Base-by-base conservation (phyloP, 1,139 yeast genomes). In the Magnusiomyces suaveolens region DNA sequence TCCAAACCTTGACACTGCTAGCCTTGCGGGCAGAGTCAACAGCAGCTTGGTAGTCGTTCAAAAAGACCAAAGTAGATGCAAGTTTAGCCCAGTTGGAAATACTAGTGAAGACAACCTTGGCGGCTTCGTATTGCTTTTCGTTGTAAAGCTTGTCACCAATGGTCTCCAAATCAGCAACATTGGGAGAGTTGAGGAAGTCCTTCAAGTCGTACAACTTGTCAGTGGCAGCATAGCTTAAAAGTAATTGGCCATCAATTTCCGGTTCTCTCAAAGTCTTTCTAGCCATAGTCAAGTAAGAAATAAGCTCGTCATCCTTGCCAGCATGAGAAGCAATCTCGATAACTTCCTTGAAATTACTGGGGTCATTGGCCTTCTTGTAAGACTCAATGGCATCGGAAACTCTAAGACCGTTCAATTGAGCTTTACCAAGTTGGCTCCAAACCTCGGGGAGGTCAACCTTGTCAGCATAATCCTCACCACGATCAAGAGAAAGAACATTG, bases 11-110 rank as follows among this genome's bases (percentile, higher is more conserved):
- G 60, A 84, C 82, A 72, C 90, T 90, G 49, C 96, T 87, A 2
- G 98, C 98, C 74, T 92, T 94, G 76, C 98, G 86, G 21, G 98
- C 99, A 72, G 97, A 89, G 68, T 92, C 98, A 60, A 92, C 98
- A 52, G 99, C 98, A 56, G 88, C 83, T 74, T 92, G 97, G 72
- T 89, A 89, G 69, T 92, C 97, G 57, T 82, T 82, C 67, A 92
- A 76, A 75, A 84, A 88, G 23, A 92, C 99, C 67, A 90, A 80
- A 41, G 97, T 92, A 20, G 97, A 87, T 12, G 98, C 97, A 64
- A 92, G 79, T 72, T 89, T 92, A 52, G 97, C 87, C 78, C 95
- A 90, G 74, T 90, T 92, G 52, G 96, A 88, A 59, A 92, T 84
- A 60, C 83, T 85, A 23, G 92, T 77, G 72, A 81, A 92, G 65